A percentile compares a stretch with the other conserved stretches of the same genome.
These are phyloP conservation scores for Liriodendron chinense DNA, from an alignment of 164 flowering plant species.

Conservation along the genomic window DNA sequence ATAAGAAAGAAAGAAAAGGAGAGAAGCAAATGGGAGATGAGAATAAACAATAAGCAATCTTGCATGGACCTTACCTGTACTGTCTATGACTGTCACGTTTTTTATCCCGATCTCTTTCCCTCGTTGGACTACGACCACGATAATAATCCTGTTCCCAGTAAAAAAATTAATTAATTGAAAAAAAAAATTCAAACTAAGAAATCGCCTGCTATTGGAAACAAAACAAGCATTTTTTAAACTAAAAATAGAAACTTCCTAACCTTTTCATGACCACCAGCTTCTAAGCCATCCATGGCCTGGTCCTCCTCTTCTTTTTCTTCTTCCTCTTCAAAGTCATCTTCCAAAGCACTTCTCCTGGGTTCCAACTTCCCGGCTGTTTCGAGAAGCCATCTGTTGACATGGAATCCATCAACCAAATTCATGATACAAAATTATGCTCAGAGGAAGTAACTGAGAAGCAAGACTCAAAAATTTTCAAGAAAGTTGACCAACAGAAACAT, in stretches of 20 bases:
- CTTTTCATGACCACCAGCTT: constrained; percentile 58
- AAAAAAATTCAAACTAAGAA: background rate
- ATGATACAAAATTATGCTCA: background rate
- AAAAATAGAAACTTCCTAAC: constrained; percentile 26
- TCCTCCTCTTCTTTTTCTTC: constrained; percentile 95
- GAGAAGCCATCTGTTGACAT: constrained; percentile 67
- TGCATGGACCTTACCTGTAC: constrained; percentile 52
- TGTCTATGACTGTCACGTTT: constrained; percentile 76
- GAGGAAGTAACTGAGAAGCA: too few relatives aligned
- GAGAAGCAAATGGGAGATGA: too few relatives aligned
- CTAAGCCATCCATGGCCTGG: constrained; percentile 45
- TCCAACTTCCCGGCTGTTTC: constrained; percentile 69
- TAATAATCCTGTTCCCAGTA: constrained; percentile 54
- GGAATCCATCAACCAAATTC: constrained; percentile 1
- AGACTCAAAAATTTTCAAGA: too few relatives aligned
- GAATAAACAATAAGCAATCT: background rate
- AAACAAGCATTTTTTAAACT: background rate
- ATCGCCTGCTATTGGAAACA: background rate
- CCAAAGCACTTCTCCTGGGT: constrained; percentile 93
- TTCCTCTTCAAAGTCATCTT: constrained; percentile 99
- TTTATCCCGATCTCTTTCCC: constrained; percentile 90
- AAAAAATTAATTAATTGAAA: background rate
- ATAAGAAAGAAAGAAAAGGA: too few relatives aligned
- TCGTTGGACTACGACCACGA: constrained; percentile 73
- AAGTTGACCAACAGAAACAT: too few relatives aligned